Conservation (phyloP, 208 protist genomes). For the Eutreptiella sp. region DNA sequence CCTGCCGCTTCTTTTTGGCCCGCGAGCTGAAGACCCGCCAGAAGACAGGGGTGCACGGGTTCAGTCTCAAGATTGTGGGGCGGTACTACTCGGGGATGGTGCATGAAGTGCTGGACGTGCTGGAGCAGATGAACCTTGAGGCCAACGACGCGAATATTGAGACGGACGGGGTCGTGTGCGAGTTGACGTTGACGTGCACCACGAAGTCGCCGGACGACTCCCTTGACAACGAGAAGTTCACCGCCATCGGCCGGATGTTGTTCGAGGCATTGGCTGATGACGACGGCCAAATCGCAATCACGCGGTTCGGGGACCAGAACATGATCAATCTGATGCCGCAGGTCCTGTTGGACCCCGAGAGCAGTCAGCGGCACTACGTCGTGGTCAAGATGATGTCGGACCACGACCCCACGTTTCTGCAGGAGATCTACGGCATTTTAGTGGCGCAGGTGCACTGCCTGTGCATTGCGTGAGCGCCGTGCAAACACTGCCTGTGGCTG, state of each 20-base stretch:
- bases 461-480: no score
- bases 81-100: conserved; percentile 1
- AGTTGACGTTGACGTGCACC: conserved; percentile 1
- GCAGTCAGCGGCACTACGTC: not conserved
- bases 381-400: conserved; percentile 2
- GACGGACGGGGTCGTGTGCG: conserved; percentile 5
- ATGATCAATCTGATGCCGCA: conserved; percentile 1
- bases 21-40: no score
- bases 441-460: no score
- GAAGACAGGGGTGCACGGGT: no score
- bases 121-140: conserved; percentile 6
- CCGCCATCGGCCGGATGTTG: not conserved
- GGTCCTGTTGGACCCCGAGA: not conserved
- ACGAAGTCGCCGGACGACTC: conserved; percentile 6
- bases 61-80: conserved; percentile 6
- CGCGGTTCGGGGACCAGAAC: not conserved
- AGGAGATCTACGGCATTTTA: conserved; percentile 11
- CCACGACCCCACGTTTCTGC: not conserved
- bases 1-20: no score
- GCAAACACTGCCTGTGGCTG: no score
- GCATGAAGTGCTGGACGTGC: conserved; percentile 2
- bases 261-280: conserved; percentile 8
- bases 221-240: conserved; percentile 1
- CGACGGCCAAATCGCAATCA: conserved; percentile 2
- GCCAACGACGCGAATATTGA: conserved; percentile 5